Evolutionary conservation across 441 rosid genomes (phyloP), one percentile per base, ranked within the genome.

Genomic region (Jatropha podagrica): DNA sequence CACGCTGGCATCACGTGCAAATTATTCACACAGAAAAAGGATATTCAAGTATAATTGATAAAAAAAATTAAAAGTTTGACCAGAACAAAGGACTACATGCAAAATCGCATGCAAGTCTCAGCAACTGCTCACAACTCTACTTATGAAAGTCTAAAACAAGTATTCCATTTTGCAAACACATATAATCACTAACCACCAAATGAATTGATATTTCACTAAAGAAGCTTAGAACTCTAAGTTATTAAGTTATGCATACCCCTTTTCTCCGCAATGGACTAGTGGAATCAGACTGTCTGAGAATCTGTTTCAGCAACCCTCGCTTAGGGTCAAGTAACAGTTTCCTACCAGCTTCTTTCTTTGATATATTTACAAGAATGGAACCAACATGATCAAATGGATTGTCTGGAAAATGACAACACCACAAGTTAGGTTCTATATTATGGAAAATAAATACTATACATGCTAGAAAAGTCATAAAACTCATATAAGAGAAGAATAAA

Each of bases 331-430:
- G 79, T 67, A 93, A 84, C 82, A 93, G 55, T 79, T 88, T 88
- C 81, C 99, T 86, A 38, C 97, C 99, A 62, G 78, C 89, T 86
- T 86, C 92, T 68, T 91, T 88, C 90, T 91, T 87, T 75, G 97
- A 95, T 82, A 95, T 83, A 86, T 95, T 95, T 60, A 95, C 89
- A 66, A 95, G 94, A 85, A 93, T 88, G 51, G 97, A 93, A 78
- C 92, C 96, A 75, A 91, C 98, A 82, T 91, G 96, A 81, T 91
- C 93, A 83, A 93, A 95, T 77, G 90, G 91, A 84, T 91, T 96
- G 84, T 92, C 98, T 95, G 83, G 81, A 67, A 74, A 46, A 84
- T 38, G 41, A 66, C 13, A 62, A 65, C 51, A 77, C 69, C 77
- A 73, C 79, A 65, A 32, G 61, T 82, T 67, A 78, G 80, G 71